These are phyloP conservation scores for Fusarium udum DNA, from an alignment of 2,329 filamentous ascomycete genomes.

Conservation along the genomic window DNA sequence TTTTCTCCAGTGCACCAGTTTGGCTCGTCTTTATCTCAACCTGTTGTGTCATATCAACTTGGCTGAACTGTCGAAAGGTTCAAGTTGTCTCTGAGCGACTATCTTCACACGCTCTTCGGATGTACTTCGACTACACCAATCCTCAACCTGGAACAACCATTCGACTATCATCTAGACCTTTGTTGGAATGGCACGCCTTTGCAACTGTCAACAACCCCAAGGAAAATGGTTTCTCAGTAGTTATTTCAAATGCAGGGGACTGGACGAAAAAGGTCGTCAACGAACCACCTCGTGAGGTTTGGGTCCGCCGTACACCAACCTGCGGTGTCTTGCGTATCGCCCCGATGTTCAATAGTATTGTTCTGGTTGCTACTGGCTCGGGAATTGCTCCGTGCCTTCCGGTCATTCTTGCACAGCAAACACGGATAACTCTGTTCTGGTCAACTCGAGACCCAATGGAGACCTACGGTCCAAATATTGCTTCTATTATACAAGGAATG, in stretches of 20 bases:
- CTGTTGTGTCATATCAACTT: constrained; percentile 70
- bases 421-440: constrained; percentile 68
- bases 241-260: constrained; percentile 75
- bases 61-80: constrained; percentile 72
- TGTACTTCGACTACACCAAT: constrained; percentile 70
- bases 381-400: constrained; percentile 70
- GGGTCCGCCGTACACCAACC: constrained; percentile 70
- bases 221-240: constrained; percentile 64
- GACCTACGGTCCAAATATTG: constrained; percentile 66
- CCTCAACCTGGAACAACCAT: constrained; percentile 55
- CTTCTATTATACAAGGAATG: constrained; percentile 60
- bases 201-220: constrained; percentile 70
- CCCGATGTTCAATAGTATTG: constrained; percentile 67
- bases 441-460: constrained; percentile 63
- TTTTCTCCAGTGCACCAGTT: constrained; percentile 55
- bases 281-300: constrained; percentile 66
- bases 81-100: constrained; percentile 69
- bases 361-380: constrained; percentile 74
- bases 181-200: constrained; percentile 76
- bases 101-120: constrained; percentile 72
- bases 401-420: constrained; percentile 57
- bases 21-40: constrained; percentile 73
- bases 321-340: constrained; percentile 72
- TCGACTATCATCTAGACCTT: constrained; percentile 67
- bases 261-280: constrained; percentile 69